Evolutionary conservation across 192 early-diverging fungal genomes (phyloP).

Genomic region (Podila horticola): DNA sequence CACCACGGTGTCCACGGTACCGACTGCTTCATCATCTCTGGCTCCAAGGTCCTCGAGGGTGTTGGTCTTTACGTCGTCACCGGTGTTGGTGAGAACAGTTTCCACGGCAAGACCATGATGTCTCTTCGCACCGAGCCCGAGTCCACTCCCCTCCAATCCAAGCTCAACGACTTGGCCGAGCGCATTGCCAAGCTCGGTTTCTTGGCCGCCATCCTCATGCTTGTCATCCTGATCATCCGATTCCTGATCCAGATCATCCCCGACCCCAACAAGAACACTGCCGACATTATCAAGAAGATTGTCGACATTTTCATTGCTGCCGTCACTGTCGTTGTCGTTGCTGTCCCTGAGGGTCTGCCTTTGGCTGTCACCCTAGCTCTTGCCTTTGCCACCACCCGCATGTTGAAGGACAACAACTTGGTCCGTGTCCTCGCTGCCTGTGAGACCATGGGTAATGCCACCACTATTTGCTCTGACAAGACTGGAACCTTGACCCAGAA

Average conservation of each 20-base stretch:
- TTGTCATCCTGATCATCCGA: conserved; percentile 82
- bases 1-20: conserved; percentile 26
- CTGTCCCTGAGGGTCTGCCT: conserved; percentile 96
- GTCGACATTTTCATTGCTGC: conserved; percentile 87
- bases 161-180: conserved; percentile 90
- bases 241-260: conserved; percentile 72
- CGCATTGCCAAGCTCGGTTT: conserved; percentile 93
- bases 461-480: conserved; percentile 98
- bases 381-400: conserved; percentile 92
- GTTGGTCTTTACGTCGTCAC: conserved; percentile 86
- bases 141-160: conserved; percentile 92
- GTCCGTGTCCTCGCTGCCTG: conserved; percentile 95
- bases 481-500: conserved; percentile 98
- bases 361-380: conserved; percentile 95
- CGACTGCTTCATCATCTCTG: conserved; percentile 90
- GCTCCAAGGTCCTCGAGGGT: conserved; percentile 90
- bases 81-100: conserved; percentile 85
- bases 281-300: conserved; percentile 64
- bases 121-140: conserved; percentile 85
- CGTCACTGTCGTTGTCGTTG: conserved; percentile 95
- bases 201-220: conserved; percentile 82
- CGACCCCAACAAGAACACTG: conserved; percentile 23
- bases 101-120: conserved; percentile 90
- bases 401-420: conserved; percentile 97
- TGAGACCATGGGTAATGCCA: conserved; percentile 99